Evolutionary conservation across 1,139 yeast genomes (phyloP).

Genomic region (Blastobotrys elegans): DNA sequence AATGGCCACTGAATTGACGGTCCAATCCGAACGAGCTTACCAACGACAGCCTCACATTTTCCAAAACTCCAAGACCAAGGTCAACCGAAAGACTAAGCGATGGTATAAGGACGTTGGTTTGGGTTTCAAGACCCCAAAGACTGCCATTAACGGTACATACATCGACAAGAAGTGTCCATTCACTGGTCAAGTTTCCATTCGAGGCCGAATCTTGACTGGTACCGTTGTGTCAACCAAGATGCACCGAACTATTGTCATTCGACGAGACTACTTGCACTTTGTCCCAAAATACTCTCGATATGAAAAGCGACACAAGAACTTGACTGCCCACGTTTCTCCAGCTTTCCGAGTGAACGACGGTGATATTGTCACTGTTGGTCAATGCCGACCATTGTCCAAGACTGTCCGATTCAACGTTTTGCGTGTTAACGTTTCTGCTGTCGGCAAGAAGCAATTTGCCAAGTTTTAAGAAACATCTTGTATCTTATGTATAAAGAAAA

Average conservation of each 20-base stretch:
- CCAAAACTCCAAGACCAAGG: slow-evolving; percentile 99
- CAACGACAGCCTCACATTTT: slow-evolving; percentile 99
- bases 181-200: slow-evolving; percentile 93
- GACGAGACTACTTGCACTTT: slow-evolving; percentile 99
- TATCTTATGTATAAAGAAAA: slow-evolving; percentile 5
- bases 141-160: slow-evolving; percentile 98
- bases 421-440: slow-evolving; percentile 86
- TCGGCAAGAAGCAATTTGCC: slow-evolving; percentile 86
- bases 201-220: slow-evolving; percentile 96
- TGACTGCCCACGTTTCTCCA: slow-evolving; percentile 99
- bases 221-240: slow-evolving; percentile 99
- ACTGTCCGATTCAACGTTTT: slow-evolving; percentile 99
- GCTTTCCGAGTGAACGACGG: slow-evolving; percentile 99
- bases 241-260: slow-evolving; percentile 99
- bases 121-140: slow-evolving; percentile 99
- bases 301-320: slow-evolving; percentile 99
- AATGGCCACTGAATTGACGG: slow-evolving; percentile 99
- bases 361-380: slow-evolving; percentile 99
- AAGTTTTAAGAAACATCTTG: slow-evolving; percentile 61
- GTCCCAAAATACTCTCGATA: slow-evolving; percentile 99
- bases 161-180: slow-evolving; percentile 99
- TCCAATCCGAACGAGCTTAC: slow-evolving; percentile 99
- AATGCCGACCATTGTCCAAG: slow-evolving; percentile 99
- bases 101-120: slow-evolving; percentile 99
- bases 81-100: slow-evolving; percentile 98